Evolutionary conservation across 345 rosid genomes (phyloP).

Genomic region (Eucalyptus curtisii): DNA sequence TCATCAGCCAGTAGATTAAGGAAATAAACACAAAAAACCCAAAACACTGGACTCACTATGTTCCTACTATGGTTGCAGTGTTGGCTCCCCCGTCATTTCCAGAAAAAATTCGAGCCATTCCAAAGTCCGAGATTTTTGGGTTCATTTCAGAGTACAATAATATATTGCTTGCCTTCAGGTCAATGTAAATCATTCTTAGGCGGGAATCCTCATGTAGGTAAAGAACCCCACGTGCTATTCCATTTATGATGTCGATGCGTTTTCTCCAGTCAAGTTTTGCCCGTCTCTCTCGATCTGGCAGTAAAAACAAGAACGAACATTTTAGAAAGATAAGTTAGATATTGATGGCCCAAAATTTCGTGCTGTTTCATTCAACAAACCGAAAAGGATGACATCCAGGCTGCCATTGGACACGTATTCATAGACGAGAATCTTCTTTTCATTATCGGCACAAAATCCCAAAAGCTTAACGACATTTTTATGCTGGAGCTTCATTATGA

Average conservation of each 20-base stretch:
- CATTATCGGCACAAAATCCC: constrained; percentile 28
- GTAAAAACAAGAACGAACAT: too few relatives aligned
- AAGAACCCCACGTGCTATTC: constrained; percentile 15
- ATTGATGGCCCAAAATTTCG: background rate
- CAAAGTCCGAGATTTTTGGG: too few relatives aligned
- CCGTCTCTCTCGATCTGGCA: constrained; percentile 3
- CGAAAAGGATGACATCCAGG: constrained; percentile 22
- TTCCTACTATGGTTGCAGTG: too few relatives aligned
- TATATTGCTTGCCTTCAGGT: too few relatives aligned
- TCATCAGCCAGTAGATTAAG: background rate
- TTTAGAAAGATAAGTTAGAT: background rate
- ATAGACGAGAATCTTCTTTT: constrained; percentile 27
- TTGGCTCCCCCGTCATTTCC: too few relatives aligned
- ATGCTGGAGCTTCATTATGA: constrained; percentile 36
- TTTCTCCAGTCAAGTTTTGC: constrained; percentile 4
- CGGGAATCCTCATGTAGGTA: constrained; percentile 41
- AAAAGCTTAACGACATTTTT: constrained; percentile 36
- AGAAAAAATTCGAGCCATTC: too few relatives aligned
- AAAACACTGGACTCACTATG: too few relatives aligned
- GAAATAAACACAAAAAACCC: background rate
- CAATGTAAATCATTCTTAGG: too few relatives aligned
- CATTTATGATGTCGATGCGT: constrained; percentile 1
- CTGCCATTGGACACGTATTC: constrained; percentile 49
- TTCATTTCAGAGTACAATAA: too few relatives aligned
- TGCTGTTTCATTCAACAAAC: constrained; percentile 2